Evolutionary conservation across 768 basidiomycete species (phyloP).

Genomic region (Cytidiella melzeri): DNA sequence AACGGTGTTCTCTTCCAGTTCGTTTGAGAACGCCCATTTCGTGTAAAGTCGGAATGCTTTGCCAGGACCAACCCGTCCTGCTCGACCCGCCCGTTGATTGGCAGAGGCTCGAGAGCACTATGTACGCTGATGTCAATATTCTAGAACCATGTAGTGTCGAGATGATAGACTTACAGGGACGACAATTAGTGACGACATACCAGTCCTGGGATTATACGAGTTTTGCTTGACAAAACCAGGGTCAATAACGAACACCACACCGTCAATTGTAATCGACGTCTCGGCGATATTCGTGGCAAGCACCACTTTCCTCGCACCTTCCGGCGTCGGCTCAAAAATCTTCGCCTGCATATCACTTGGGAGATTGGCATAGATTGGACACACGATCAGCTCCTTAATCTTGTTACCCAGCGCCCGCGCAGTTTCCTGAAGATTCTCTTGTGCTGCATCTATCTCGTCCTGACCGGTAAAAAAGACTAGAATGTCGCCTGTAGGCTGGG

Average conservation of each 20-base stretch:
- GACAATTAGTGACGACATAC: slow-evolving; percentile 95
- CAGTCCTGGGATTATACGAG: slow-evolving; percentile 95
- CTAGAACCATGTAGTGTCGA: no score
- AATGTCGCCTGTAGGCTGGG: slow-evolving; percentile 96
- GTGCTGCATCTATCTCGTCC: slow-evolving; percentile 97
- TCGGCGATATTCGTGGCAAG: slow-evolving; percentile 99
- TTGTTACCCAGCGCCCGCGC: slow-evolving; percentile 94
- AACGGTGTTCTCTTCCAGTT: slow-evolving; percentile 93
- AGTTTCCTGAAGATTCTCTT: slow-evolving; percentile 94
- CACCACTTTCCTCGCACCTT: slow-evolving; percentile 94
- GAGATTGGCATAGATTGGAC: slow-evolving; percentile 98
- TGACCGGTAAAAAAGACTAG: slow-evolving; percentile 98
- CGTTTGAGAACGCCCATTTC: slow-evolving; percentile 96
- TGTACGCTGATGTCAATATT: not conserved
- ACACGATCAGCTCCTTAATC: slow-evolving; percentile 88
- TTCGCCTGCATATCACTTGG: slow-evolving; percentile 99
- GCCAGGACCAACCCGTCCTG: slow-evolving; percentile 95
- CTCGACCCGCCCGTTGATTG: slow-evolving; percentile 93
- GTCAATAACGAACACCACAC: slow-evolving; percentile 98
- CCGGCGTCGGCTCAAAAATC: slow-evolving; percentile 98
- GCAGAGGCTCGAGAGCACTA: slow-evolving; percentile 97
- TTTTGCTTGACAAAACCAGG: slow-evolving; percentile 99
- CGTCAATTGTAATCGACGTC: slow-evolving; percentile 98
- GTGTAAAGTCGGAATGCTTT: slow-evolving; percentile 99
- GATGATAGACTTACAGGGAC: slow-evolving; percentile 87